A percentile compares a stretch with the other conserved stretches of the same genome.
Conservation (phyloP, 805 yeast genomes). For the Lachancea waltii region DNA sequence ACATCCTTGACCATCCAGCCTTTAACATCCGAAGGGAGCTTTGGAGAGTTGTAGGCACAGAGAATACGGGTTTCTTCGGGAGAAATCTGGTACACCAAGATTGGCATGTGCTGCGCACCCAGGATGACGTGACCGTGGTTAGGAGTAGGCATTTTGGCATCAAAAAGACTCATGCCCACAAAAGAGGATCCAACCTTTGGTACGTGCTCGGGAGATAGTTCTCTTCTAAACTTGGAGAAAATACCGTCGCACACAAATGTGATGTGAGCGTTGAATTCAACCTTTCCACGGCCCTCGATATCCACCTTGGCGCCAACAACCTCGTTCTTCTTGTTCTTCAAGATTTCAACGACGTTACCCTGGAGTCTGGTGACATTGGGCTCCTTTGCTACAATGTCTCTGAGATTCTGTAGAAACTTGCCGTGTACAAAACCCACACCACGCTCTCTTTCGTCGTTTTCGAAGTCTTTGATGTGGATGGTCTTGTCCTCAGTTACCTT, state of each 20-base stretch:
- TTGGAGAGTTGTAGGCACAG: conserved; percentile 74
- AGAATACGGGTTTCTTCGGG: conserved; percentile 78
- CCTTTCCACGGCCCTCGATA: conserved; percentile 36
- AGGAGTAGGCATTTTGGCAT: conserved; percentile 70
- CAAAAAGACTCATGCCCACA: conserved; percentile 68
- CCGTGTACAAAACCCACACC: conserved; percentile 96
- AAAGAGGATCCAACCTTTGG: conserved; percentile 79
- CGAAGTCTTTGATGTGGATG: conserved; percentile 47
- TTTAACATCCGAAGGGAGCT: conserved; percentile 65
- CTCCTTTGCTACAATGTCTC: conserved; percentile 61
- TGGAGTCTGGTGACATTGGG: conserved; percentile 71
- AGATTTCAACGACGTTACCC: conserved; percentile 70
- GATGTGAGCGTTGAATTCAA: conserved; percentile 50
- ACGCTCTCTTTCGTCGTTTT: conserved; percentile 44
- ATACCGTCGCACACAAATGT: conserved; percentile 90
- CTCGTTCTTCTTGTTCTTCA: conserved; percentile 47
- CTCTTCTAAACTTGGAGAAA: conserved; percentile 83
- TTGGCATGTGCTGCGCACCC: conserved; percentile 74
- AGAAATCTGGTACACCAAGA: conserved; percentile 81
- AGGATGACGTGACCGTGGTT: conserved; percentile 85
- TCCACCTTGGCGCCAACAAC: conserved; percentile 75
- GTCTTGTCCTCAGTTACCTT: conserved; percentile 46
- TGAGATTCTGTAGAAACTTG: conserved; percentile 67
- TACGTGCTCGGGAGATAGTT: conserved; percentile 49
- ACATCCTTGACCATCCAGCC: conserved; percentile 56